Conservation (phyloP, 2,329 filamentous ascomycete genomes). For the Trichoderma sp. region DNA sequence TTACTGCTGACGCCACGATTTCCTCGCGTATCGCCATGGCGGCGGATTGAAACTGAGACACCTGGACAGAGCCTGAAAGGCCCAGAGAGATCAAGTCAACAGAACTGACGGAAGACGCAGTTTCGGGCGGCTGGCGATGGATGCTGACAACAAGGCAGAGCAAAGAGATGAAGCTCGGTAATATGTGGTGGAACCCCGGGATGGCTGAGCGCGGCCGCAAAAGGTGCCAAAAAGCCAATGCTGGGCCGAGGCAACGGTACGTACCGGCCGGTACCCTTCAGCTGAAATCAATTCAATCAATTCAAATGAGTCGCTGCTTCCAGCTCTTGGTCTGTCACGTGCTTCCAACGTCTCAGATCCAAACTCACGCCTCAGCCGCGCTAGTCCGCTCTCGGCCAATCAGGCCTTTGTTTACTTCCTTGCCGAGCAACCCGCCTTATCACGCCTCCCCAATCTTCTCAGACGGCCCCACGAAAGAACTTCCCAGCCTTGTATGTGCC, state of each 20-base stretch:
- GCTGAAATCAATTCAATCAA: no score
- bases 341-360: conserved; percentile 1
- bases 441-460: conserved; percentile 3
- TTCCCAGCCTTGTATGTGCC: background rate
- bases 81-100: conserved; percentile 29
- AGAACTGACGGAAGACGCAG: conserved; percentile 11
- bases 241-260: conserved; percentile 25
- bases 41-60: conserved; percentile 30
- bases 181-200: conserved; percentile 26
- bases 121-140: background rate
- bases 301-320: background rate
- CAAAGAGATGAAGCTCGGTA: conserved; percentile 32
- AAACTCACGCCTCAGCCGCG: background rate
- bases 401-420: conserved; percentile 49
- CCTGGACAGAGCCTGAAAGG: conserved; percentile 31
- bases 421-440: conserved; percentile 41
- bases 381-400: conserved; percentile 36
- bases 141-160: conserved; percentile 23
- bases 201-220: conserved; percentile 18
- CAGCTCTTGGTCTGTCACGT: background rate
- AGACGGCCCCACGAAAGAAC: conserved; percentile 15
- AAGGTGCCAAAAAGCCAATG: background rate
- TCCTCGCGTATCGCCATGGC: conserved; percentile 90
- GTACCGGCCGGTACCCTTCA: background rate
- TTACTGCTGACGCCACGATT: conserved; percentile 78